Conservation (phyloP, 495 filamentous ascomycete genomes). For the Hyaloscypha bicolor region DNA sequence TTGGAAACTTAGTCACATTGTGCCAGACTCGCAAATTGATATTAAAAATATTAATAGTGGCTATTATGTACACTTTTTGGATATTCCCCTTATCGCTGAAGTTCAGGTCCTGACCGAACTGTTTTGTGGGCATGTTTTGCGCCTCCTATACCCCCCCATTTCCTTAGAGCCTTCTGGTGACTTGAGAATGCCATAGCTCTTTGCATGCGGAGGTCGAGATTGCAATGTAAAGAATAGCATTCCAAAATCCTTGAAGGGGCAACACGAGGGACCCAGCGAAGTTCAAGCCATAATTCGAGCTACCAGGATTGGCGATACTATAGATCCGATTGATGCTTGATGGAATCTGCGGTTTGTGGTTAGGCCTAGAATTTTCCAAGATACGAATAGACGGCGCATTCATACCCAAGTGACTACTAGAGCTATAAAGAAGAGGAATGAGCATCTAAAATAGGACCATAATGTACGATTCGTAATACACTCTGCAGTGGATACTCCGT, state of each 20-base stretch:
- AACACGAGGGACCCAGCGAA: not conserved
- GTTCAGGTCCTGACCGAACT: too few relatives aligned
- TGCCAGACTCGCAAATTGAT: too few relatives aligned
- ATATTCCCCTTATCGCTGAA: too few relatives aligned
- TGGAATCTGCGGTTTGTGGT: not conserved
- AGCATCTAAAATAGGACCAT: not conserved
- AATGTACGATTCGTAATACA: not conserved
- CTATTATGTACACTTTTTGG: too few relatives aligned
- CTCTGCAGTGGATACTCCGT: not conserved
- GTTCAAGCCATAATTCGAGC: constrained; percentile 1
- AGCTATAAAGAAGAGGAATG: constrained; percentile 1
- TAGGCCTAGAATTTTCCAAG: not conserved
- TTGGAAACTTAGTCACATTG: too few relatives aligned
- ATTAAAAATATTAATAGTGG: too few relatives aligned
- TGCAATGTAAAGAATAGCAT: not conserved
- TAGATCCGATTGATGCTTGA: constrained; percentile 6
- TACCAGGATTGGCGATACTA: not conserved
- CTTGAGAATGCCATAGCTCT: not conserved
- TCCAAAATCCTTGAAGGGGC: constrained; percentile 1
- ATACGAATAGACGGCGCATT: not conserved
- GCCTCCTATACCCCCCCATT: not conserved
- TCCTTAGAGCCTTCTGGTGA: not conserved
- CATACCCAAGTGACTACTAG: constrained; percentile 6
- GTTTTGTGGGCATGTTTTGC: not conserved
- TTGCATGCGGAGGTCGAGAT: not conserved